Evolutionary conservation across 192 early-diverging fungal genomes (phyloP), one percentile per base, ranked within the genome.

Genomic region (Physocladia obscura): DNA sequence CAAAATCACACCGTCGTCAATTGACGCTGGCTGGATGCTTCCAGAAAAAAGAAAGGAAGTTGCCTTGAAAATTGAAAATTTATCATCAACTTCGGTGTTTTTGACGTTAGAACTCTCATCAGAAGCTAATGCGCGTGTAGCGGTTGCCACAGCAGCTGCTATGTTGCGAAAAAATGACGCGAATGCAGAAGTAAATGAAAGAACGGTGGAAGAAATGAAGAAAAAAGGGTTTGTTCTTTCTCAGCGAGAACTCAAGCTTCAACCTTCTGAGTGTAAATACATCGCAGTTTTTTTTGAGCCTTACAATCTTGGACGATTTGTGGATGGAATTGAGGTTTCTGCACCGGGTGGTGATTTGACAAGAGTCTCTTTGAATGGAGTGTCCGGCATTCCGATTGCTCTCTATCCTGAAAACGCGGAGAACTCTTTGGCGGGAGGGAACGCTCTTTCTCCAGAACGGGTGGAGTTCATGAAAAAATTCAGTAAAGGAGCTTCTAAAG

Each of bases 11-110:
- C 82, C 86, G n/a, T 52, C 57, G 1, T 71, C 37, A 32, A 69
- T 86, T 29, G 77, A 87, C 67, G 80, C 79, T 21, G 86, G 86
- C 0, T 87, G 86, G 86, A 79, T 85, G 4, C 60, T 87, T 17
- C 86, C 83, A 11, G 79, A 84, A 26, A 78, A 70, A 50, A 64
- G 74, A 24, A 84, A 86, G 57, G 79, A 81, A 58, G 49, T 73
- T 21, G 21, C 34, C 22, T 22, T 85, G 21, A 82, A 73, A 37
- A 71, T 82, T 50, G 82, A 84, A 62, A 87, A 87, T 62, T 38
- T 84, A 15, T 77, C 81, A 11, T 59, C 55, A 27, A 55, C 51
- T 11, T 30, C 63, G 2, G 76, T 83, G 6, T 50, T 32, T 0
- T 34, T 87, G 8, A 39, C 67, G 13, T 21, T 87, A 1, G 61